Evolutionary conservation across 345 rosid species (phyloP).

Genomic region (Orychophragmus violaceus): DNA sequence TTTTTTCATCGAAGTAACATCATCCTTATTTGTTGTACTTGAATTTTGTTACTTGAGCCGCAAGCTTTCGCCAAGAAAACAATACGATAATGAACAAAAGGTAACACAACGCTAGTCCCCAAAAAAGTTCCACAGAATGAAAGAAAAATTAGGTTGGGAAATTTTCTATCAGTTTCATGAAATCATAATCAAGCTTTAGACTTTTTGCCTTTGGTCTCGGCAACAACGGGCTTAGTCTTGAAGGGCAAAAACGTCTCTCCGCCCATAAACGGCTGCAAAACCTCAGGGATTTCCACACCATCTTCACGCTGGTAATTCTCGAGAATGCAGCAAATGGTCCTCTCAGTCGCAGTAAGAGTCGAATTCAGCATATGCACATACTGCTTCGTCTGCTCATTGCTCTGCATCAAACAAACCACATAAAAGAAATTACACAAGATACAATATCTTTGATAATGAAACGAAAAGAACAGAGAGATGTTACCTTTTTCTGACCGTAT

Average conservation of each 20-base stretch:
- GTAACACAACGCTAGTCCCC: too few species aligned
- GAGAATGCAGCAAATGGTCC: conserved; percentile 38
- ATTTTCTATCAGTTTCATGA: too few species aligned
- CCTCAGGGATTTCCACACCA: conserved; percentile 46
- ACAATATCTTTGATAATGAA: neutral
- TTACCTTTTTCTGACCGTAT: conserved; percentile 92
- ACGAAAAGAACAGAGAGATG: neutral
- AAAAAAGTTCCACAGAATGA: too few species aligned
- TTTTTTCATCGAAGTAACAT: too few species aligned
- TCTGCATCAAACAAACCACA: conserved; percentile 45
- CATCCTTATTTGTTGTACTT: too few species aligned
- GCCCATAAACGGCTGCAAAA: conserved; percentile 55
- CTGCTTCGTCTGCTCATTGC: conserved; percentile 74
- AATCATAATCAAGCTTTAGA: too few species aligned
- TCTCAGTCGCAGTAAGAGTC: conserved; percentile 89
- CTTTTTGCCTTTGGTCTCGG: too few species aligned
- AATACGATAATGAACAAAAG: too few species aligned
- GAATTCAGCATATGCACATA: conserved; percentile 86
- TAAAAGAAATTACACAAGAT: neutral
- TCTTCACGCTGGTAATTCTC: neutral
- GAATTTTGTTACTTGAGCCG: too few species aligned
- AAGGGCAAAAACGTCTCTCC: conserved; percentile 82
- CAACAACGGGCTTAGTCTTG: conserved; percentile 50
- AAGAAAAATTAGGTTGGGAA: too few species aligned
- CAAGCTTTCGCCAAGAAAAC: too few species aligned